phyloP scores from a whole-genome alignment of 371 early-diverging fungal species.

The Syncephalastrum sp. region DNA sequence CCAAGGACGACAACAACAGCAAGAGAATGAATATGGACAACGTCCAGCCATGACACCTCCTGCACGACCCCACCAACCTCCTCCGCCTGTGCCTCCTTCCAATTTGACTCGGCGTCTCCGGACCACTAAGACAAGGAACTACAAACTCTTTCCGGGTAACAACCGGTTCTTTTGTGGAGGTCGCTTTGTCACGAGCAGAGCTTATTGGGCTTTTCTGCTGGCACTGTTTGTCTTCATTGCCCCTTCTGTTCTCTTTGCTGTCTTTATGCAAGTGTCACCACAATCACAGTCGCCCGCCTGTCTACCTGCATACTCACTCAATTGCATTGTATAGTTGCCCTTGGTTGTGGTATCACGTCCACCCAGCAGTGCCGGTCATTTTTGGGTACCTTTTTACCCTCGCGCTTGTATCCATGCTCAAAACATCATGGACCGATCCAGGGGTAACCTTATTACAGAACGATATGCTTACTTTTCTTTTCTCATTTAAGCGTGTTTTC shows the following conservation, averaged over 20 bases:
- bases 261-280: constrained; percentile 60
- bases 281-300: too few relatives aligned
- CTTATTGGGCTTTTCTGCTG: constrained; percentile 64
- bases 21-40: too few relatives aligned
- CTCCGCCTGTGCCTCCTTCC: too few relatives aligned
- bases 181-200: constrained; percentile 67
- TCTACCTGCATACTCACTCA: background rate
- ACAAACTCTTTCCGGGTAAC: constrained; percentile 40
- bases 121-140: constrained; percentile 15
- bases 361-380: constrained; percentile 65
- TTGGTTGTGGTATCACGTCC: constrained; percentile 61
- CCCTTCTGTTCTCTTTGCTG: constrained; percentile 66
- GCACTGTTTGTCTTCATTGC: constrained; percentile 61
- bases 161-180: constrained; percentile 66
- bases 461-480: background rate
- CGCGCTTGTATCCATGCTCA: constrained; percentile 72
- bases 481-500: background rate
- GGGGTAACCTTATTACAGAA: constrained; percentile 53
- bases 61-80: too few relatives aligned
- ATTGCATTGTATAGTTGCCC: constrained; percentile 48
- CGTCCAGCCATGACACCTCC: too few relatives aligned
- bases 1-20: too few relatives aligned
- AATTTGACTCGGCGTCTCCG: background rate
- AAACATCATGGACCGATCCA: constrained; percentile 89
- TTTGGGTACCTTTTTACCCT: constrained; percentile 75